Evolutionary conservation across 805 yeast genomes (phyloP).

Genomic region (Wickerhamomyces strasburgensis): DNA sequence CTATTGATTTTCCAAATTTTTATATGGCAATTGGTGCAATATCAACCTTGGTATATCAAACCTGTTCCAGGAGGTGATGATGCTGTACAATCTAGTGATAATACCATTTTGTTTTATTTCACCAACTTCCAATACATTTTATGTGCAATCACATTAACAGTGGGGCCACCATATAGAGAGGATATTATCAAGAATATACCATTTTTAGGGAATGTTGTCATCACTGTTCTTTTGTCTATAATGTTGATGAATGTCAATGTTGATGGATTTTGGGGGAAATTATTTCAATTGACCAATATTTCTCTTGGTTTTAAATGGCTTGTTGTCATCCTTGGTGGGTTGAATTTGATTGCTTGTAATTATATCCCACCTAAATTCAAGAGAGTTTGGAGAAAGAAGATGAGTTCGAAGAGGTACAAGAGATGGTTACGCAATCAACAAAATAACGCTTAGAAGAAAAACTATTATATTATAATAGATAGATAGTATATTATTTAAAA

Average conservation of each 20-base stretch:
- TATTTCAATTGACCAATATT: slow-evolving; percentile 73
- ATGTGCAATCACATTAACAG: slow-evolving; percentile 77
- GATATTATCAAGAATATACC: slow-evolving; percentile 64
- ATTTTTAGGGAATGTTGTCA: slow-evolving; percentile 56
- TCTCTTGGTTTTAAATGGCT: slow-evolving; percentile 44
- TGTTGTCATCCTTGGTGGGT: slow-evolving; percentile 40
- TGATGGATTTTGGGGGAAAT: slow-evolving; percentile 49
- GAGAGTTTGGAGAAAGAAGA: slow-evolving; percentile 29
- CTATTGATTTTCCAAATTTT: slow-evolving; percentile 59
- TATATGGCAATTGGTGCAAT: slow-evolving; percentile 58
- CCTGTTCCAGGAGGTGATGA: slow-evolving; percentile 82
- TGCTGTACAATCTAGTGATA: slow-evolving; percentile 81
- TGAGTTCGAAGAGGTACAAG: slow-evolving; percentile 36
- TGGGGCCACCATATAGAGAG: slow-evolving; percentile 91
- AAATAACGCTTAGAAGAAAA: slow-evolving; percentile 5
- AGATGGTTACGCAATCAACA: slow-evolving; percentile 21
- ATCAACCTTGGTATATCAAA: slow-evolving; percentile 67
- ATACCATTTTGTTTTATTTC: slow-evolving; percentile 75
- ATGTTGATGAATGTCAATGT: slow-evolving; percentile 51
- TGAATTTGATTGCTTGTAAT: slow-evolving; percentile 42
- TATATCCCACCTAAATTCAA: slow-evolving; percentile 31
- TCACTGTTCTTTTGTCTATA: slow-evolving; percentile 46
- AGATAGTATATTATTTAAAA: not conserved
- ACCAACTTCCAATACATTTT: slow-evolving; percentile 88
- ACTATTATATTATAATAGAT: not conserved